phyloP scores from a whole-genome alignment of 768 basidiomycete species.

The Postia placenta region DNA sequence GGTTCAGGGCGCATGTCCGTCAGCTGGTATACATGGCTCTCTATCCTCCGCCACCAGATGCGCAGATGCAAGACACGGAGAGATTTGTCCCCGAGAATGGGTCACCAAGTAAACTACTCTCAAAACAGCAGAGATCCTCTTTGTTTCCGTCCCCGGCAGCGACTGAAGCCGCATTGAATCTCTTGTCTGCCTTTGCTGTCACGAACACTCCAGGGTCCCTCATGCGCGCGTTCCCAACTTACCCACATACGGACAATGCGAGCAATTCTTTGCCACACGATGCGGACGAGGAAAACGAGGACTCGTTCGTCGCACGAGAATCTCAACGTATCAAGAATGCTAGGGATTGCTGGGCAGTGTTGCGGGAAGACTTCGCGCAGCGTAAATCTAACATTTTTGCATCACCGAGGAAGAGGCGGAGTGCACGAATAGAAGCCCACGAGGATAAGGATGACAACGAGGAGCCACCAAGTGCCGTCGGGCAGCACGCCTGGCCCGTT shows the following conservation, averaged over 20 bases:
- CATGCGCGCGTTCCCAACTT: slow-evolving; percentile 49
- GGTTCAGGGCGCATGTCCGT: slow-evolving; percentile 50
- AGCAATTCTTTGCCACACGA: neutral
- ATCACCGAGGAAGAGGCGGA: slow-evolving; percentile 2
- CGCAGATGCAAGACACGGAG: slow-evolving; percentile 17
- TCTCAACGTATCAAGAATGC: slow-evolving; percentile 46
- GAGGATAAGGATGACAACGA: slow-evolving; percentile 23
- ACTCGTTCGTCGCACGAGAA: slow-evolving; percentile 53
- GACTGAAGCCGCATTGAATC: slow-evolving; percentile 42
- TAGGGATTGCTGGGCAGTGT: slow-evolving; percentile 56
- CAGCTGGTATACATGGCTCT: slow-evolving; percentile 69
- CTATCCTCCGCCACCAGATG: slow-evolving; percentile 38
- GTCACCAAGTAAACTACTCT: slow-evolving; percentile 28
- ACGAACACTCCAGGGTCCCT: slow-evolving; percentile 54
- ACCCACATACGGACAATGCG: slow-evolving; percentile 16
- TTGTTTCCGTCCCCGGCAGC: slow-evolving; percentile 40
- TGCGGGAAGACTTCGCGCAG: slow-evolving; percentile 48
- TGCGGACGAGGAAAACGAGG: slow-evolving; percentile 34
- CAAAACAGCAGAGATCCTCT: slow-evolving; percentile 32
- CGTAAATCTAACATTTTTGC: slow-evolving; percentile 19
- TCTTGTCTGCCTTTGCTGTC: slow-evolving; percentile 47
- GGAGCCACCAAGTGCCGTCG: slow-evolving; percentile 33
- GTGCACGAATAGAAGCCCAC: neutral
- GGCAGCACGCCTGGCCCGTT: slow-evolving; percentile 61
- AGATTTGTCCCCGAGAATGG: slow-evolving; percentile 15